Conservation (phyloP, 352 stramenopile genomes). For the Phytophthora pinifolia region DNA sequence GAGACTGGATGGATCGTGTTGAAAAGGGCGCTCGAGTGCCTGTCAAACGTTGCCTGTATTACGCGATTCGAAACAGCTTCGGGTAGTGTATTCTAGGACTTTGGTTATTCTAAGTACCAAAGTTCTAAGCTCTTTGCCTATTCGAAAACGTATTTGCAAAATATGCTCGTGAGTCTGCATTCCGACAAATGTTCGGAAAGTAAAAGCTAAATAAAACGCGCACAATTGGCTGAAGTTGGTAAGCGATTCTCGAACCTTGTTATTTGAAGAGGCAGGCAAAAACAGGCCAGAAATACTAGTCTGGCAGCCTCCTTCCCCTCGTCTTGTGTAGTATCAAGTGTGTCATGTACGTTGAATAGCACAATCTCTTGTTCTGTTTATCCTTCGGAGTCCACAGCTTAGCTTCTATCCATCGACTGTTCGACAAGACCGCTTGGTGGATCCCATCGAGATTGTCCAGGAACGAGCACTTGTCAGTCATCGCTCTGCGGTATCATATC, state of each 20-base stretch:
- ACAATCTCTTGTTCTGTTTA: no score
- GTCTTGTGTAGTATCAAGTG: no score
- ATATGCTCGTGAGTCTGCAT: slow-evolving; percentile 27
- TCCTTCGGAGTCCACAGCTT: not conserved
- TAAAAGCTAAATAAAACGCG: slow-evolving; percentile 31
- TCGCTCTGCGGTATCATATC: slow-evolving; percentile 20
- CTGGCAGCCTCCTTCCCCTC: no score
- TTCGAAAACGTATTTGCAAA: slow-evolving; percentile 8
- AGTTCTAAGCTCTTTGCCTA: no score
- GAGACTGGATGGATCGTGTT: slow-evolving; percentile 37
- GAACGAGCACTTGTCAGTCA: slow-evolving; percentile 28
- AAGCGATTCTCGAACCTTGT: slow-evolving; percentile 26
- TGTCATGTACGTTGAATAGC: no score
- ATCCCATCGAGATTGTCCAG: slow-evolving; percentile 32
- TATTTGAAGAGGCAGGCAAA: slow-evolving; percentile 18
- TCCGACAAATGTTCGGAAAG: slow-evolving; percentile 19
- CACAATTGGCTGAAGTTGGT: slow-evolving; percentile 44
- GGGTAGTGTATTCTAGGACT: no score
- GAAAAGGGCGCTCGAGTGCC: not conserved
- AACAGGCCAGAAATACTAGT: not conserved
- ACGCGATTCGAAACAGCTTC: no score
- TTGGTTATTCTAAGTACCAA: no score
- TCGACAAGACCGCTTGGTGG: slow-evolving; percentile 31
- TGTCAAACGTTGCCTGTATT: no score
- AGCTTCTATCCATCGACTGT: slow-evolving; percentile 18